A percentile compares a stretch with the other conserved stretches of the same genome.
These are phyloP conservation scores for Terana coerulea DNA, from an alignment of 768 basidiomycete species.

Conservation along the genomic window DNA sequence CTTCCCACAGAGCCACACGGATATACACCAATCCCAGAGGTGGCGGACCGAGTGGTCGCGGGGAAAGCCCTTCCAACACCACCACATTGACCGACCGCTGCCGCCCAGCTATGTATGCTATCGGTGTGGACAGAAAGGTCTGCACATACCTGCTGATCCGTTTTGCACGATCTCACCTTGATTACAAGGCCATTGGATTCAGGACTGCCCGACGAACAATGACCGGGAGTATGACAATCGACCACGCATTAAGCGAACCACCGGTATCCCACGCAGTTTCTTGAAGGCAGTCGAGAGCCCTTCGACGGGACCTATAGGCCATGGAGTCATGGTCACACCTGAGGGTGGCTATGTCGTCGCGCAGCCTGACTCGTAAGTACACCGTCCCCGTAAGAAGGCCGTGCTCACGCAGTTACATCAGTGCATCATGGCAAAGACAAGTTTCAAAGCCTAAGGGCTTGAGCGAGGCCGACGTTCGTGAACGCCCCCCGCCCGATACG, in stretches of 20 bases:
- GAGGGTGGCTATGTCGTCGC: conserved; percentile 98
- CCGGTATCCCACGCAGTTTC: conserved; percentile 97
- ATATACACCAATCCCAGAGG: conserved; percentile 65
- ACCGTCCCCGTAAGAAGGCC: not conserved
- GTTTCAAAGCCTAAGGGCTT: conserved; percentile 74
- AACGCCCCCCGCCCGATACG: conserved; percentile 74
- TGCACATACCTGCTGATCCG: conserved; percentile 13
- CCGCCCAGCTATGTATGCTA: conserved; percentile 98
- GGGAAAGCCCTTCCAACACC: conserved; percentile 56
- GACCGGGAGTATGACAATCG: conserved; percentile 93
- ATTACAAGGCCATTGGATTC: conserved; percentile 92
- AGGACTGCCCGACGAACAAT: conserved; percentile 96
- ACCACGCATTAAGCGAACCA: conserved; percentile 95
- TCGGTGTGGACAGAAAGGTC: conserved; percentile 97
- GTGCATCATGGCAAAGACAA: conserved; percentile 95
- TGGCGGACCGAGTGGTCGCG: conserved; percentile 52
- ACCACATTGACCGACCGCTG: conserved; percentile 68
- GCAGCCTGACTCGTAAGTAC: conserved; percentile 87
- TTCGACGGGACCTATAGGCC: conserved; percentile 60
- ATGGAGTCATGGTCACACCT: conserved; percentile 97
- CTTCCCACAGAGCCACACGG: conserved; percentile 55
- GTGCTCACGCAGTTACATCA: conserved; percentile 31
- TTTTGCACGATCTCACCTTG: not conserved
- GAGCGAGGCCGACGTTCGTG: conserved; percentile 86
- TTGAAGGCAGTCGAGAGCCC: conserved; percentile 94